Conservation (phyloP, 139 green algal species). For the Micromonas pusilla region DNA sequence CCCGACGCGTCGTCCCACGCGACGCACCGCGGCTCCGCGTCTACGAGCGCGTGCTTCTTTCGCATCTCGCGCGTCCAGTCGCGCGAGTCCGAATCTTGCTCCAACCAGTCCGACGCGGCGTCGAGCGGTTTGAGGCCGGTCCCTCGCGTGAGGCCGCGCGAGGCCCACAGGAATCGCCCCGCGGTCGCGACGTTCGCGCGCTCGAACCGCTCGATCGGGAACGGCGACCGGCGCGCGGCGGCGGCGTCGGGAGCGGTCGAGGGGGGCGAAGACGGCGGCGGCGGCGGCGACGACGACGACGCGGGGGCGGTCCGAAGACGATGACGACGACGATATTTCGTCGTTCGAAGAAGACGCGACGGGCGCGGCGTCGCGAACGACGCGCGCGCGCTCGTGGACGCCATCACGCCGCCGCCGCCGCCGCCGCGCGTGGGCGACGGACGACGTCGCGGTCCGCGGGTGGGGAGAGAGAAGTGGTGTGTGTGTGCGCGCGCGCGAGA, state of each 20-base stretch:
- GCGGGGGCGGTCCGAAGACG: too few species aligned
- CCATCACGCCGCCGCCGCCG: too few species aligned
- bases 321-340: too few species aligned
- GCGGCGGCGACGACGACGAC: background rate
- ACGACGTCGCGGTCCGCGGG: too few species aligned
- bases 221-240: background rate
- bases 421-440: background rate
- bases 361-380: background rate
- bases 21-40: background rate
- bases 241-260: too few species aligned
- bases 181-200: background rate
- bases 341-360: background rate
- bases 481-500: too few species aligned
- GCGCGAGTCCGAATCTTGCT: background rate
- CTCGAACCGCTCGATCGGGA: background rate
- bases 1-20: background rate
- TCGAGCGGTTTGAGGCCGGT: background rate
- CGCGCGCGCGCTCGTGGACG: background rate
- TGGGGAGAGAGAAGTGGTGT: too few species aligned
- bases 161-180: background rate
- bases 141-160: background rate
- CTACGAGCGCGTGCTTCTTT: background rate
- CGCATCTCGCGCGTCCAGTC: background rate
- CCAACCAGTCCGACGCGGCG: background rate
- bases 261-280: background rate